These are phyloP conservation scores for Crucihimalaya himalaica DNA, from an alignment of 345 rosid genomes.

Conservation along the genomic window DNA sequence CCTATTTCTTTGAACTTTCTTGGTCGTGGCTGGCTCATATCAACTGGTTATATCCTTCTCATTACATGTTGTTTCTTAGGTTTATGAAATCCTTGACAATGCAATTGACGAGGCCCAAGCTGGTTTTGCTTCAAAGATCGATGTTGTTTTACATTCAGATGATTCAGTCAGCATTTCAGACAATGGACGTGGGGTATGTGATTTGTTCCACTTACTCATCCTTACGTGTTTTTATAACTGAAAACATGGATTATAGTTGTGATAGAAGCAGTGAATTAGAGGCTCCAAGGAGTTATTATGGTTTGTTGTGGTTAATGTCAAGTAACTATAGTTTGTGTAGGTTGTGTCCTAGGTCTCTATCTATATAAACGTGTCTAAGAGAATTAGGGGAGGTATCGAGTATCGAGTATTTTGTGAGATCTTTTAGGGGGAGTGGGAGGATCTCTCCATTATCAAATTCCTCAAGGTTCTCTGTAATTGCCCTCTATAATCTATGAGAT, in stretches of 20 bases:
- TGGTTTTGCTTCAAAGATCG: conserved; percentile 77
- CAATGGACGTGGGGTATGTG: conserved; percentile 92
- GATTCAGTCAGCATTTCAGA: conserved; percentile 85
- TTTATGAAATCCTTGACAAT: conserved; percentile 94
- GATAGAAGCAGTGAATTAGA: too few relatives aligned
- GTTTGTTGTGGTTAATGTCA: too few relatives aligned
- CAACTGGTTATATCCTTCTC: neutral
- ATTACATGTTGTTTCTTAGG: conserved; percentile 47
- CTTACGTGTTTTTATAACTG: neutral
- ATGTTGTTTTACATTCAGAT: conserved; percentile 68
- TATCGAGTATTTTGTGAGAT: too few relatives aligned
- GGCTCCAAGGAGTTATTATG: too few relatives aligned
- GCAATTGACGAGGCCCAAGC: conserved; percentile 99
- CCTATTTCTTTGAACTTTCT: conserved; percentile 1
- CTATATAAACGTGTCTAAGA: too few relatives aligned
- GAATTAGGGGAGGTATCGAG: too few relatives aligned
- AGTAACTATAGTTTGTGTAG: too few relatives aligned
- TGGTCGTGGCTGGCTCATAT: neutral
- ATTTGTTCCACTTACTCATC: conserved; percentile 23
- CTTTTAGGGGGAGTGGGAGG: too few relatives aligned
- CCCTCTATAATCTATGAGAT: too few relatives aligned
- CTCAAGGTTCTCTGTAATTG: too few relatives aligned
- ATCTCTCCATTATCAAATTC: too few relatives aligned
- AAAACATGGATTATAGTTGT: neutral
- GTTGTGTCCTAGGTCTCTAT: too few relatives aligned